Base-by-base conservation (phyloP, 75 land plant species). In the Gnetum montanum region DNA sequence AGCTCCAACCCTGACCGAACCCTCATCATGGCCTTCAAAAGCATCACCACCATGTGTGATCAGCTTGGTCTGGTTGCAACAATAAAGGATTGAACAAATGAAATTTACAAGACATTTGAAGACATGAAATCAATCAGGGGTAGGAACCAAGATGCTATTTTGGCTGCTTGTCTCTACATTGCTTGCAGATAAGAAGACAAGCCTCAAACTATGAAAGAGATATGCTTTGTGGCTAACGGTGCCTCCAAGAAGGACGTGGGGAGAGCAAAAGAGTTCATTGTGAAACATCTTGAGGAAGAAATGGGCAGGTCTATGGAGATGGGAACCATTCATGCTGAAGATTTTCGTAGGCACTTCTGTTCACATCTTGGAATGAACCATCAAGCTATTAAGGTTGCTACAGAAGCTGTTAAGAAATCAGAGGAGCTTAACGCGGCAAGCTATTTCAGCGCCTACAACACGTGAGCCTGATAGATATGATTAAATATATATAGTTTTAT, bases 211-310 rank as follows among this genome's bases (percentile, higher is more conserved):
- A 79, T 88, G 13, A 85, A 84, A 77, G 98, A 93, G 63, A 93
- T 93, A 29, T 81, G 81, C 68, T 85, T 87, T 40, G 87, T 89
- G 59, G 96, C 96, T 31, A 93, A 88, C 75, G 98, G 98, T 31
- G 94, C 95, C 8, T 76, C 98, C 38, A 93, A 88, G 67, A 93
- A 93, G 62, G 96, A 93, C 76, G 84, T 93, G 70, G 98, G 96
- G 37, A 76, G 96, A 46, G 96, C 96, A 44, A 89, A 84, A 58
- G 86, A 93, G 57, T 89, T 78, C 43, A 93, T 93, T 38, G 86
- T 89, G 49, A 93, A 93, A 67, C 95, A 85, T 41, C 66, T 93
- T 27, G 84, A 85, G 49, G 74, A 84, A 35, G 96, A 88, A 60
- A 84, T 77, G 77, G 93, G 97, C 3, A 80, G 77, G 35, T 84